A percentile compares a stretch with the other conserved stretches of the same genome.
phyloP scores from a whole-genome alignment of 2,329 filamentous ascomycete species.

The Aspergillus caelatus region DNA sequence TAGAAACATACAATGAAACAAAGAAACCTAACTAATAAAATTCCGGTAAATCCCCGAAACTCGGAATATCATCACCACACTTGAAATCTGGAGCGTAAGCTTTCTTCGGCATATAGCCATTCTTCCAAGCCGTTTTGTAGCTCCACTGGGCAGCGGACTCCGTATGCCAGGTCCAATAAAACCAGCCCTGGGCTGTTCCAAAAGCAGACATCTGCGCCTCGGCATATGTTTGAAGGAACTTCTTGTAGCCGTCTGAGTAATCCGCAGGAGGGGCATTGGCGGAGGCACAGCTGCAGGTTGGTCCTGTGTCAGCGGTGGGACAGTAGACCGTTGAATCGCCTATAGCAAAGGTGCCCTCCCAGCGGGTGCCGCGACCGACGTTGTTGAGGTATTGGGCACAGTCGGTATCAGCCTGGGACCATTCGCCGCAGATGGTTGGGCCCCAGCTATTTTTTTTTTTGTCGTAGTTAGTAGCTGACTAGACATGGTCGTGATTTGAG shows the following conservation, averaged over 20 bases:
- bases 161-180: constrained; percentile 98
- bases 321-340: constrained; percentile 74
- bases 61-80: constrained; percentile 56
- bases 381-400: constrained; percentile 87
- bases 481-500: background rate
- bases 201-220: constrained; percentile 96
- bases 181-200: constrained; percentile 94
- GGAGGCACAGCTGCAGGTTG: constrained; percentile 69
- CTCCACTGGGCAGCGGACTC: constrained; percentile 89
- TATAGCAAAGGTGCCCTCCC: constrained; percentile 78
- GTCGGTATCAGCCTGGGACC: constrained; percentile 96
- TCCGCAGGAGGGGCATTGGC: constrained; percentile 73
- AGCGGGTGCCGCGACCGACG: constrained; percentile 83
- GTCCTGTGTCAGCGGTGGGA: constrained; percentile 61
- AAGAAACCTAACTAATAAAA: constrained; percentile 38
- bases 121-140: constrained; percentile 63
- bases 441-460: constrained; percentile 62
- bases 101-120: constrained; percentile 75
- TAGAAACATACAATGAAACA: constrained; percentile 13
- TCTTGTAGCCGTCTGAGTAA: constrained; percentile 77
- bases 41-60: constrained; percentile 49
- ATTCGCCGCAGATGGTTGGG: constrained; percentile 92
- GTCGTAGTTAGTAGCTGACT: constrained; percentile 10
- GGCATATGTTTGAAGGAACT: constrained; percentile 85
- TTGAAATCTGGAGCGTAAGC: constrained; percentile 72